These are phyloP conservation scores for Ceraceosorus guamensis DNA, from an alignment of 1,284 basidiomycete genomes.

Conservation along the genomic window DNA sequence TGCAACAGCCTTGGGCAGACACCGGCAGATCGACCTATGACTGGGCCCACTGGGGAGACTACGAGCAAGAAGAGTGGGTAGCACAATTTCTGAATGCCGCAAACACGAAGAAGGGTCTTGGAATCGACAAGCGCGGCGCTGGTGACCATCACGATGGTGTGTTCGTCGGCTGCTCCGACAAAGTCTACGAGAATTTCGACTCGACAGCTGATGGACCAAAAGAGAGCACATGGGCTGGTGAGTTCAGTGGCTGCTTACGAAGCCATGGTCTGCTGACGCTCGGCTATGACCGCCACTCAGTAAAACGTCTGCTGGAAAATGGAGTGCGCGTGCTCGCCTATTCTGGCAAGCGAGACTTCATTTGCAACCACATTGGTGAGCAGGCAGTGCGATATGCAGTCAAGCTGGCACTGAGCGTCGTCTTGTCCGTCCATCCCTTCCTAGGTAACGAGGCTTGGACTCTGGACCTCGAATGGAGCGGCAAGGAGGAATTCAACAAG, in stretches of 20 bases:
- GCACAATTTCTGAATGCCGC: constrained; percentile 36
- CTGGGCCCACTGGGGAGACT: constrained; percentile 35
- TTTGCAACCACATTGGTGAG: constrained; percentile 33
- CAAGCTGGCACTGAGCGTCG: too few relatives aligned
- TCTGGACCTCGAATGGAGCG: constrained; percentile 31
- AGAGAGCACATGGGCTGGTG: constrained; percentile 30
- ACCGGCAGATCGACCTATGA: constrained; percentile 36
- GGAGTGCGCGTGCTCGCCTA: constrained; percentile 38
- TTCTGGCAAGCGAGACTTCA: constrained; percentile 29
- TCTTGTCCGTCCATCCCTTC: too few relatives aligned
- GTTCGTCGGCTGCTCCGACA: constrained; percentile 44
- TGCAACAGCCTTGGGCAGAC: constrained; percentile 30
- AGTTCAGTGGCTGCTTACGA: neutral
- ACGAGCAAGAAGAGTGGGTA: constrained; percentile 40
- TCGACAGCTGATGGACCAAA: constrained; percentile 42
- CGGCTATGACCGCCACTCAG: constrained; percentile 10
- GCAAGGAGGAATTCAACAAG: constrained; percentile 25
- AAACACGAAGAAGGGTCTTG: constrained; percentile 24
- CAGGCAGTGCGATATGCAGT: too few relatives aligned
- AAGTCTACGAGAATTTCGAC: constrained; percentile 35
- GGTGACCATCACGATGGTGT: constrained; percentile 41
- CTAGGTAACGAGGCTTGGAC: constrained; percentile 39
- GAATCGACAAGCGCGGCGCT: constrained; percentile 31
- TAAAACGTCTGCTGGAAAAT: constrained; percentile 22
- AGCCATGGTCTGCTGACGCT: too few relatives aligned